Conservation (phyloP, 176 grass and related monocot species). For the Cocos nucifera region DNA sequence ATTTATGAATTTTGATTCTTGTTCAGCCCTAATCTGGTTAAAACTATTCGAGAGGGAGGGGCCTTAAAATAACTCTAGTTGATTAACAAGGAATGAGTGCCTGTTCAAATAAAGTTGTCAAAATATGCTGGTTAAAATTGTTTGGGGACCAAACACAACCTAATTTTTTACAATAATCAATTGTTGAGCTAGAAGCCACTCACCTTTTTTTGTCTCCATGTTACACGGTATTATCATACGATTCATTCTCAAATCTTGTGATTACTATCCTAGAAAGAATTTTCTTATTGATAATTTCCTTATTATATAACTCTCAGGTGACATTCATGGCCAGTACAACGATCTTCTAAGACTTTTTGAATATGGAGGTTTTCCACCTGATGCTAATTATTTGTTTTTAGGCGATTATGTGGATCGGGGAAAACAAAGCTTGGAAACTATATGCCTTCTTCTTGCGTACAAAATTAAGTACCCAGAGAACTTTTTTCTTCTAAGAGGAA, state of each 20-base stretch:
- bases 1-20: no score
- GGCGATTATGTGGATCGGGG: slow-evolving; percentile 94
- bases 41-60: no score
- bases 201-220: no score
- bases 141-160: no score
- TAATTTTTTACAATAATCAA: no score
- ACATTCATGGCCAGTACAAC: slow-evolving; percentile 91
- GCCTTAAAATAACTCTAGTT: no score
- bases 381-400: slow-evolving; percentile 78
- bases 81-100: no score
- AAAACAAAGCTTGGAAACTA: slow-evolving; percentile 93
- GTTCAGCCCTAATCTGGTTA: no score
- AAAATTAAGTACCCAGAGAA: slow-evolving; percentile 95
- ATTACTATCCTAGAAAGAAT: background rate
- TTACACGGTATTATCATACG: no score
- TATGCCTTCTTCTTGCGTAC: slow-evolving; percentile 83
- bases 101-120: no score
- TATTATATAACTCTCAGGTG: slow-evolving; percentile 34
- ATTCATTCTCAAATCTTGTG: background rate
- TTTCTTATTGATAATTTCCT: background rate
- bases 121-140: no score
- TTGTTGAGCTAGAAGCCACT: no score
- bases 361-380: slow-evolving; percentile 70
- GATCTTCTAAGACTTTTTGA: slow-evolving; percentile 86
- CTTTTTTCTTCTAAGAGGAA: slow-evolving; percentile 87